These are phyloP conservation scores for Alloascoidea africana DNA, from an alignment of 805 yeast genomes.

Conservation along the genomic window DNA sequence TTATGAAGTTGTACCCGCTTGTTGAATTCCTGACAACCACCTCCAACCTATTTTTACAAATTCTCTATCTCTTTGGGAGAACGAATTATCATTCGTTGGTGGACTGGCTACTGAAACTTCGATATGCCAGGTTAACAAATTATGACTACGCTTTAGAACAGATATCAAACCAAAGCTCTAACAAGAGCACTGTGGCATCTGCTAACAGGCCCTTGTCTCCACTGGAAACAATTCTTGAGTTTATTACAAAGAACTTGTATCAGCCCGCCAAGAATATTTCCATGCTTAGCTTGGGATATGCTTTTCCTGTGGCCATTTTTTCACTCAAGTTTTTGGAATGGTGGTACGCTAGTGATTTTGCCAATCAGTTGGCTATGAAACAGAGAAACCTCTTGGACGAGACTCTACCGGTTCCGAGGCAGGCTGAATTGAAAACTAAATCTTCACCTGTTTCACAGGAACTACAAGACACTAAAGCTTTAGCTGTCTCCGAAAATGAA, in stretches of 20 bases:
- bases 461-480: not conserved
- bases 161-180: not conserved
- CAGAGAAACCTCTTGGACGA: conserved; percentile 29
- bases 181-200: not conserved
- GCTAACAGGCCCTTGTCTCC: not conserved
- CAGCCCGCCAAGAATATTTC: conserved; percentile 11
- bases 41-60: conserved; percentile 37
- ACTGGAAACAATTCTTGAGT: conserved; percentile 6
- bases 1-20: conserved; percentile 49
- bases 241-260: conserved; percentile 14
- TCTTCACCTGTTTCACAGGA: conserved; percentile 9
- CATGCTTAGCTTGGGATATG: conserved; percentile 18
- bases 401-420: conserved; percentile 30
- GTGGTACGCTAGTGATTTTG: conserved; percentile 77
- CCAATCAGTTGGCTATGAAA: conserved; percentile 37
- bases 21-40: conserved; percentile 30
- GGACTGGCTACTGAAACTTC: conserved; percentile 44
- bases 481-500: conserved; percentile 9
- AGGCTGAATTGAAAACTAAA: not conserved
- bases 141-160: conserved; percentile 10
- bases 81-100: conserved; percentile 47
- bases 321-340: conserved; percentile 76
- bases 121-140: conserved; percentile 42
- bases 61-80: conserved; percentile 53
- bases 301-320: conserved; percentile 72